Evolutionary conservation across 2,329 filamentous ascomycete genomes (phyloP).

Genomic region (Calonectria fujianensis): DNA sequence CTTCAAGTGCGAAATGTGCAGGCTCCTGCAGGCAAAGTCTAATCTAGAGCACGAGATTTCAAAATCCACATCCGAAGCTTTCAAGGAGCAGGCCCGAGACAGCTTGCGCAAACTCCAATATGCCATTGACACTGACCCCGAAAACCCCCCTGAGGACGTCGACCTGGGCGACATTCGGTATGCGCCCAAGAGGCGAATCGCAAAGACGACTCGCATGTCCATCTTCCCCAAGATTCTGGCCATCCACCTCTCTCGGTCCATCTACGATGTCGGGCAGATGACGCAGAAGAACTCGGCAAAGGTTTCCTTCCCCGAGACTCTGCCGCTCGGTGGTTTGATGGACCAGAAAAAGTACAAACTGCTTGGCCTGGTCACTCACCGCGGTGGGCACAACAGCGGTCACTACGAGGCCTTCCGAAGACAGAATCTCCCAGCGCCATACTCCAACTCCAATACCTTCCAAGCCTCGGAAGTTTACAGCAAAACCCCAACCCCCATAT

Average conservation of each 20-base stretch:
- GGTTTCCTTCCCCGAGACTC: conserved; percentile 90
- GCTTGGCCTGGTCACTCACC: conserved; percentile 92
- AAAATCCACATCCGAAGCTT: conserved; percentile 71
- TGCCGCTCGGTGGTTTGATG: conserved; percentile 87
- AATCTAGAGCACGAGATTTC: conserved; percentile 76
- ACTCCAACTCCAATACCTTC: conserved; percentile 87
- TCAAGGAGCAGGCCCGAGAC: conserved; percentile 70
- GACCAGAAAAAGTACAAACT: conserved; percentile 88
- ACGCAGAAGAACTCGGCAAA: conserved; percentile 97
- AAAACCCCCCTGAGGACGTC: conserved; percentile 83
- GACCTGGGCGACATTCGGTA: conserved; percentile 82
- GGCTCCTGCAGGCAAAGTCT: conserved; percentile 85
- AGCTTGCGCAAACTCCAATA: conserved; percentile 80
- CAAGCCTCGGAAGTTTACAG: conserved; percentile 85
- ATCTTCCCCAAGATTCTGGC: conserved; percentile 92
- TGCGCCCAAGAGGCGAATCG: conserved; percentile 88
- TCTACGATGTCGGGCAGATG: conserved; percentile 85
- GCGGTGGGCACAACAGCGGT: conserved; percentile 95
- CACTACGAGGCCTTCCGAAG: conserved; percentile 98
- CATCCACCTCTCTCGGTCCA: conserved; percentile 93
- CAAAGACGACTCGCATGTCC: conserved; percentile 90
- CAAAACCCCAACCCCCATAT: conserved; percentile 72
- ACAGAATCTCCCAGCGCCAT: conserved; percentile 87
- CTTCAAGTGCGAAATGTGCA: conserved; percentile 95
- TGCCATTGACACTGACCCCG: conserved; percentile 87